These are phyloP conservation scores for Brasenia schreberi DNA, from an alignment of 164 flowering plant genomes.

Conservation along the genomic window DNA sequence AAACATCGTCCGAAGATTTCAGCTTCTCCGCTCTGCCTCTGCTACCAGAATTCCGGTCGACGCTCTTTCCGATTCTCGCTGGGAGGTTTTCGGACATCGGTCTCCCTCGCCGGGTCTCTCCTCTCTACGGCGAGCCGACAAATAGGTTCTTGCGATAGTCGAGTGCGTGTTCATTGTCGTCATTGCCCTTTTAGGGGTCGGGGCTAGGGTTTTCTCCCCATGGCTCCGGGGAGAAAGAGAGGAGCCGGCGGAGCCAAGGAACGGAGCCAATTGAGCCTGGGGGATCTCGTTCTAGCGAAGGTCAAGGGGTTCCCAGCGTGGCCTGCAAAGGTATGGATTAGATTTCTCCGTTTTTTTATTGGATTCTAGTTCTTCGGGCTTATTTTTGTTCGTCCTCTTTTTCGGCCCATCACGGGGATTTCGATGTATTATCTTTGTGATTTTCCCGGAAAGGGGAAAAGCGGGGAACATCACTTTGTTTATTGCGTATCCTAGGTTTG, in stretches of 20 bases:
- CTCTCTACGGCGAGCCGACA: too few relatives aligned
- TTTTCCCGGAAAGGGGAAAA: neutral
- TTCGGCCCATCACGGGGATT: neutral
- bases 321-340: slow-evolving; percentile 80
- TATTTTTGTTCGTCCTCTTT: neutral
- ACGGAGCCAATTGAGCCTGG: slow-evolving; percentile 47
- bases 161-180: neutral
- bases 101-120: too few relatives aligned
- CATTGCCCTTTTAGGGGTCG: neutral
- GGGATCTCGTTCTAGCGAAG: slow-evolving; percentile 99
- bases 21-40: neutral
- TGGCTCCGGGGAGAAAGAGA: slow-evolving; percentile 74
- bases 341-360: neutral
- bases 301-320: slow-evolving; percentile 92
- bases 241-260: slow-evolving; percentile 46
- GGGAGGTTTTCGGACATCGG: too few relatives aligned
- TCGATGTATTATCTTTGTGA: neutral
- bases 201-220: slow-evolving; percentile 25
- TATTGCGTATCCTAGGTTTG: too few relatives aligned
- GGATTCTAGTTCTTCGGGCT: neutral
- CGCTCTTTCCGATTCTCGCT: too few relatives aligned
- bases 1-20: neutral
- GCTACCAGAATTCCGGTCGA: neutral
- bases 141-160: too few relatives aligned
- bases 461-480: too few relatives aligned